A percentile compares a stretch with the other conserved stretches of the same genome.
phyloP scores from a whole-genome alignment of 2,329 filamentous ascomycete genomes.

The Epichloe festucae region DNA sequence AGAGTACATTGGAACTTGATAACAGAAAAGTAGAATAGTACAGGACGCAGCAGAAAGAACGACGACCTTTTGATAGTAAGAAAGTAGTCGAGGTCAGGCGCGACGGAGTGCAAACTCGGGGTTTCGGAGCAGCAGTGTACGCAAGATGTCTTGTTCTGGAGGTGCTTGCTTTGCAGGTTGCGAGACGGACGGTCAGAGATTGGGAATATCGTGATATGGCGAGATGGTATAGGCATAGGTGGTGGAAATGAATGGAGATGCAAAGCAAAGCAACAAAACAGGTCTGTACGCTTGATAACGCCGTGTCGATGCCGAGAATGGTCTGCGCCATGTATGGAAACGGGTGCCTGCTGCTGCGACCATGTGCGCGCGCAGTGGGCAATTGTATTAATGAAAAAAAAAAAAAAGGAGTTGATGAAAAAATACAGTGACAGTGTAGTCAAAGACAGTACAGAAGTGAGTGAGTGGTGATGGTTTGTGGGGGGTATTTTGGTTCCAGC shows the following conservation, averaged over 20 bases:
- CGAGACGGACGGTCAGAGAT: too few species aligned
- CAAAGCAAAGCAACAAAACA: not conserved
- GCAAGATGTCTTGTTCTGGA: too few species aligned
- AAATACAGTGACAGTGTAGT: not conserved
- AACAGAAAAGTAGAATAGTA: not conserved
- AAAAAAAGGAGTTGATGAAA: not conserved
- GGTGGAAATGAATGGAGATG: not conserved
- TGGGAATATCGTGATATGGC: too few species aligned
- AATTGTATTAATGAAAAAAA: not conserved
- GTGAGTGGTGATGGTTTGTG: slow-evolving; percentile 2
- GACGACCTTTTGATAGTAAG: too few species aligned
- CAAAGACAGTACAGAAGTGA: not conserved
- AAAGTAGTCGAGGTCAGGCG: too few species aligned
- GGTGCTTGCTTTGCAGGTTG: too few species aligned
- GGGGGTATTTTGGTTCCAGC: not conserved
- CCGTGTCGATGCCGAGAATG: not conserved
- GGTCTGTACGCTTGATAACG: not conserved
- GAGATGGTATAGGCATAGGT: not conserved
- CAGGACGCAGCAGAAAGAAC: not conserved
- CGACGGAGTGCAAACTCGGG: too few species aligned
- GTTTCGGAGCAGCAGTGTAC: too few species aligned
- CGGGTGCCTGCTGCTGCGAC: slow-evolving; percentile 1
- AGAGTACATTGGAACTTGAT: not conserved
- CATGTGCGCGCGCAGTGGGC: slow-evolving; percentile 1
- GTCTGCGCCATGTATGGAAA: not conserved